Evolutionary conservation across 2,329 filamentous ascomycete species (phyloP), one percentile per base, ranked within the genome.

Genomic region (Ilyonectria robusta): DNA sequence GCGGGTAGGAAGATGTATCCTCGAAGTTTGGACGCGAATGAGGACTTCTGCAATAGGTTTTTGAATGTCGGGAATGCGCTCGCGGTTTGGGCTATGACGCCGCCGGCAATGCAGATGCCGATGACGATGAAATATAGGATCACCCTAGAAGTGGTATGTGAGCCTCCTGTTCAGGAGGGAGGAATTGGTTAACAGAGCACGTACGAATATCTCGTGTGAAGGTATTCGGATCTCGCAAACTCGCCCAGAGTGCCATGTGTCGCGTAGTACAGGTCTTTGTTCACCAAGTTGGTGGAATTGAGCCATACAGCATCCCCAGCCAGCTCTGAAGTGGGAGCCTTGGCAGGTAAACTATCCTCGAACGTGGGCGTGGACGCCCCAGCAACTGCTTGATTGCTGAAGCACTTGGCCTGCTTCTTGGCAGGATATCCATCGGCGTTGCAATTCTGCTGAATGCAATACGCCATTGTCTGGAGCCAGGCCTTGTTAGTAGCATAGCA

Each of bases 391-490:
- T 26, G 26, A 26, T 26, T 26, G 26, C 26, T 26, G 26, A 26
- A 26, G 26, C 26, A 26, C 26, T 26, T 26, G 26, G 26, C 26
- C 26, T 26, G 26, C 26, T 26, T 26, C 26, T 26, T 26, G 26
- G 26, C 26, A 26, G 26, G 26, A 26, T 26, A 26, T 26, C 35
- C 53, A 6, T 44, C 53, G 8, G 53, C 53, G 35, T 56, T 31
- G 17, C 53, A 56, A 11, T 56, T 42, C 10, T 56, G 53, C n/a
- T 56, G 53, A n/a, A 56, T 56, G 23, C 53, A 56, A 21, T 56
- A 56, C 6, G 53, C 53, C 53, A 56, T 56, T 6, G 53, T 56
- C 35, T 56, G 35, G 17, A 56, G 35, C 53, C 35, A 56, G 21
- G 53, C 35, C 35, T 19, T 42, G 31, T 56, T 42, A 26, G 35